Base-by-base conservation (phyloP, 495 filamentous ascomycete species). In the Xylaria palmicola region DNA sequence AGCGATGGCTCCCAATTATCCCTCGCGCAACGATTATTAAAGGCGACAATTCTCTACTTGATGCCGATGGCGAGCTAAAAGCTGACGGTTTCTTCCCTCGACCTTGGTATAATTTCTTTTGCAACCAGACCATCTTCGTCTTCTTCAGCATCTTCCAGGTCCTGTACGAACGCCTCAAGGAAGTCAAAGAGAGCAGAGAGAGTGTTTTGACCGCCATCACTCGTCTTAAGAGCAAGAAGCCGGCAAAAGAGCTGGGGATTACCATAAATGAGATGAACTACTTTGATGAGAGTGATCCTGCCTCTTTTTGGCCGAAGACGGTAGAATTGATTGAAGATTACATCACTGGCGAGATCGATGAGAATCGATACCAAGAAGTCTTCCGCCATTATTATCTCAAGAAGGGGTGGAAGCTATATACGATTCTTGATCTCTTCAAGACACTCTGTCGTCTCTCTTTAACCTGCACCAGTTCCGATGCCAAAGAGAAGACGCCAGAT, bases 91-190 rank as follows among this genome's bases (percentile, higher is more conserved):
- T 90, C 24, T 96, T 91, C 77, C 81, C 82, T 64, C 89, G 94
- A 58, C 82, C 85, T 8, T 82, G 79, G 62, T 96, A 89, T 78
- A 90, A 92, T 62, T 82, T 98, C 66, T 99, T 93, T 76, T 88
- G 86, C 70, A 98, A 96, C 71, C 81, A 90, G 59, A 88, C 88
- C 45, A 90, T 99, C 43, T 93, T 89, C 66, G 91, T 91, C 75
- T 97, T 99, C 80, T 89, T 99, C 78, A 88, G 89, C 19, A 85
- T 93, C 36, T 96, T 98, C 74, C 86, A 94, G 72, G 88, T 89
- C 3, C 78, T 98, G 6, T 98, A 93, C 73, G 85, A 88, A 62
- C 88, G 95, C 36, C 82, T 99, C 12, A 76, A 86, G 56, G 85
- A 87, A 53, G 85, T 98, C 75, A 97, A 97, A 77, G 76, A 85